Base-by-base conservation (phyloP, 345 rosid genomes). In the Psidium guajava region DNA sequence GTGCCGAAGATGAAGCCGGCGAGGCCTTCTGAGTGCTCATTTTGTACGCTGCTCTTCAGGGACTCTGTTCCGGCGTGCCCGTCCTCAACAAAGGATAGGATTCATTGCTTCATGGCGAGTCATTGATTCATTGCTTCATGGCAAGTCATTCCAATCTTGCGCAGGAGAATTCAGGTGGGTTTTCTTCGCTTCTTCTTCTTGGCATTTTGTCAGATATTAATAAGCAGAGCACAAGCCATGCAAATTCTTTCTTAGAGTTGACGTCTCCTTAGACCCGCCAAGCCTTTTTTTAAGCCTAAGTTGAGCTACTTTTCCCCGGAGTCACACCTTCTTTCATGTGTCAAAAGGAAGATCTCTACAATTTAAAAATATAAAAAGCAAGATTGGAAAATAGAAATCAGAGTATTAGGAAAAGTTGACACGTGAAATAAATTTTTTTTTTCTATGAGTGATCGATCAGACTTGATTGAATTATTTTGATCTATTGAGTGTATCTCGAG, bases 101-200 rank as follows among this genome's bases (percentile, higher is more conserved):
- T 87, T 84, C 88, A 84, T 87, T 64, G 56, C 86, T 84, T 36
- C 36, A 36, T 36, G 36, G 36, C 36, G 3, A 36, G 36, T 36
- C 36, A 36, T 36, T 36, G 80, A 84, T 87, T 84, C 88, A 84
- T 87, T 64, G 56, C 86, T 84, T 84, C 85, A 55, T 49, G 24
- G 55, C 11, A 7, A 73, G 85, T 54, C 69, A 87, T 87, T 85
- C 85, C n/a, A 61, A 50, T 3, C 73, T 61, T 61, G 73, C 73
- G 4, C 40, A 61, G 6, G 73, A 27, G 73, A 61, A 61, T 27
- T 32, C 73, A 61, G 20, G 21, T 27, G 73, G 73, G 20, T 32
- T 27, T 61, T 61, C 73, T 61, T 61, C 73, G 73, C 21, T 61
- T 61, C 73, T 27, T 61, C n/a, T 11, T 50, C 40, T 61, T 6